A percentile compares a stretch with the other conserved stretches of the same genome.
These are phyloP conservation scores for Ascochyta clinopodiicola DNA, from an alignment of 2,329 filamentous ascomycete genomes.

Conservation along the genomic window DNA sequence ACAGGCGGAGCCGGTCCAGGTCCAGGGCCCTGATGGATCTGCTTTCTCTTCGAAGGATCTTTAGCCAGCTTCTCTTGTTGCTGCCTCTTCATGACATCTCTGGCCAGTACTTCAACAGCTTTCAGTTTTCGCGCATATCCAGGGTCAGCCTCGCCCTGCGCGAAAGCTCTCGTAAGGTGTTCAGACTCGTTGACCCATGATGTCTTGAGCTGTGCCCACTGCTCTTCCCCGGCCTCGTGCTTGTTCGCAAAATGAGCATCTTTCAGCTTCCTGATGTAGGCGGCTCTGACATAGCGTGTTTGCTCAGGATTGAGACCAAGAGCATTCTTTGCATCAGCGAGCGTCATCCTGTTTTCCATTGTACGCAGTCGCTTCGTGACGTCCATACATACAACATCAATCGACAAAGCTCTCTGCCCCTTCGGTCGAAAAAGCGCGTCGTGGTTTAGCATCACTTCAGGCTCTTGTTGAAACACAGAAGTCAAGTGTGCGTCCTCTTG, in stretches of 20 bases:
- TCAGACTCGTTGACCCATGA: constrained; percentile 68
- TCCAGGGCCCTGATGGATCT: constrained; percentile 49
- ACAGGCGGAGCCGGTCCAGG: constrained; percentile 50
- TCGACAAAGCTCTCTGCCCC: constrained; percentile 69
- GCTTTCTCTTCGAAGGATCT: constrained; percentile 56
- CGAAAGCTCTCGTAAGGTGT: constrained; percentile 63
- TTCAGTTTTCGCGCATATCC: constrained; percentile 64
- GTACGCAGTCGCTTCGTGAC: constrained; percentile 80
- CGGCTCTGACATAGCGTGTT: constrained; percentile 68
- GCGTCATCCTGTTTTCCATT: constrained; percentile 69
- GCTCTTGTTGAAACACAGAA: constrained; percentile 63
- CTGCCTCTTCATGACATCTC: constrained; percentile 79
- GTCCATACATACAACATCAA: constrained; percentile 82
- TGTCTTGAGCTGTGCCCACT: constrained; percentile 74
- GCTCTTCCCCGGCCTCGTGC: constrained; percentile 72
- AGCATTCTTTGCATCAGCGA: constrained; percentile 76
- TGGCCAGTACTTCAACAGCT: constrained; percentile 73
- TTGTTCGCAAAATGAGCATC: constrained; percentile 74
- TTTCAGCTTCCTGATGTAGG: constrained; percentile 71
- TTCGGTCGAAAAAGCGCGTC: constrained; percentile 37
- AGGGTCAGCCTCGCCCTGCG: constrained; percentile 59
- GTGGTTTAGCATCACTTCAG: constrained; percentile 58
- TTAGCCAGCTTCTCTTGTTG: constrained; percentile 70
- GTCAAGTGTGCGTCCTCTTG: constrained; percentile 69
- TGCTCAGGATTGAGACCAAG: constrained; percentile 73